Base-by-base conservation (phyloP, 1,284 basidiomycete species). In the Cryptococcus amylolentus region DNA sequence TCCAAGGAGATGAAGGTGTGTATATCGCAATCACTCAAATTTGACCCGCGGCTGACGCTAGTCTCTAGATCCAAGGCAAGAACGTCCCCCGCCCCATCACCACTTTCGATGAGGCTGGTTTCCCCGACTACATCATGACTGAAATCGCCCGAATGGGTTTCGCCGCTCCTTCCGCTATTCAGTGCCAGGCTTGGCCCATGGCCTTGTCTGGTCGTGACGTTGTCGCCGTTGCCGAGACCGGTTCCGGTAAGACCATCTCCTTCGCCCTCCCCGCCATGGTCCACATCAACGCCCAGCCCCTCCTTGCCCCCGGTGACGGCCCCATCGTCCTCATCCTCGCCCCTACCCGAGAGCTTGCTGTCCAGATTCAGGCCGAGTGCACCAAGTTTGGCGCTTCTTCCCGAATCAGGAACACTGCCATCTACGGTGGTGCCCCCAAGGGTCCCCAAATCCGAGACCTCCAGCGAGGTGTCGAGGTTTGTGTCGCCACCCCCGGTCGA, bases 111-210 rank as follows among this genome's bases (percentile, higher is more conserved):
- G 95, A 98, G 80, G 86, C 88, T 66, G 93, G 90, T 56, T 95
- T 94, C 80, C 95, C 95, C 40, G 92, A 97, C 68, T 98, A 98
- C 78, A 86, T 98, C 65, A 86, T 97, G 85, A 80, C 84, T 54
- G 92, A 95, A 59, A 95, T 98, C 77, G 87, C 84, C 64, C 89
- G 91, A 31, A 91, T 96, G 79, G 95, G 95, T 52, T 98, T 98
- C 80, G 78, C 83, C 47, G 77, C 83, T 4, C 95, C 95, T 0
- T 93, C 93, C 2, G 86, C 96, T 53, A 98, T 98, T 72, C 95
- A 98, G 78, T 95, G 93, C 72, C 95, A 98, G 77, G 90, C 94
- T 12, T 98, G 94, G 94, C 94, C 94, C 1, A 96, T 97, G 90
- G 93, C 93, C 12, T 81, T 97, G 16, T 92, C 84, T 62, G 94